Evolutionary conservation across 495 filamentous ascomycete species (phyloP).

Genomic region (Podospora australis): DNA sequence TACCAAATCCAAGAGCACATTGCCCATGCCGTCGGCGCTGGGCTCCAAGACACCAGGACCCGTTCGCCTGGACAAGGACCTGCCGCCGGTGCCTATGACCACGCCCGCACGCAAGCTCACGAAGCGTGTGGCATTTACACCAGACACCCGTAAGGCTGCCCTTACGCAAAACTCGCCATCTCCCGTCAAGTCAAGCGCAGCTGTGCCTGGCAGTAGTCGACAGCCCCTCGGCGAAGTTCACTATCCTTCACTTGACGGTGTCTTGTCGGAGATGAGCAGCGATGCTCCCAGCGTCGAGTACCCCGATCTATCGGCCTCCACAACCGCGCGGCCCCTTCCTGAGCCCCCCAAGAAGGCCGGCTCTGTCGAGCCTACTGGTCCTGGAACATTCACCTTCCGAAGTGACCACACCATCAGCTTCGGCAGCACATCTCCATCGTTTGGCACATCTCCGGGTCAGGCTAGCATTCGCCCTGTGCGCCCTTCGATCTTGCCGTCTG

Average conservation of each 20-base stretch:
- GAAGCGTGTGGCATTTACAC: constrained; percentile 44
- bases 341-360: constrained; percentile 24
- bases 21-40: constrained; percentile 30
- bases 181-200: constrained; percentile 39
- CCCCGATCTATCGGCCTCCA: constrained; percentile 45
- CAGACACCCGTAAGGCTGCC: constrained; percentile 33
- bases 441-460: constrained; percentile 46
- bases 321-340: constrained; percentile 25
- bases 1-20: constrained; percentile 32
- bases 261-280: constrained; percentile 19
- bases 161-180: constrained; percentile 40
- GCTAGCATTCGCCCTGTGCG: constrained; percentile 53
- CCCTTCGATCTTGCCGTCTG: constrained; percentile 39
- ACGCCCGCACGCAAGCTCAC: constrained; percentile 40
- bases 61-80: constrained; percentile 34
- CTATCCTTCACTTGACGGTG: constrained; percentile 30
- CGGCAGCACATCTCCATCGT: constrained; percentile 34
- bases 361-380: constrained; percentile 29
- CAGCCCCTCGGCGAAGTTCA: constrained; percentile 26
- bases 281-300: constrained; percentile 31
- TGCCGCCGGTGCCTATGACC: constrained; percentile 39
- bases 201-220: constrained; percentile 31
- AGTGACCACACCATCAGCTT: constrained; percentile 53
- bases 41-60: constrained; percentile 40
- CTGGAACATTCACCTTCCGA: constrained; percentile 55